A percentile compares a stretch with the other conserved stretches of the same genome.
phyloP scores from a whole-genome alignment of 2,329 filamentous ascomycete species.

The Fusarium sp. region DNA sequence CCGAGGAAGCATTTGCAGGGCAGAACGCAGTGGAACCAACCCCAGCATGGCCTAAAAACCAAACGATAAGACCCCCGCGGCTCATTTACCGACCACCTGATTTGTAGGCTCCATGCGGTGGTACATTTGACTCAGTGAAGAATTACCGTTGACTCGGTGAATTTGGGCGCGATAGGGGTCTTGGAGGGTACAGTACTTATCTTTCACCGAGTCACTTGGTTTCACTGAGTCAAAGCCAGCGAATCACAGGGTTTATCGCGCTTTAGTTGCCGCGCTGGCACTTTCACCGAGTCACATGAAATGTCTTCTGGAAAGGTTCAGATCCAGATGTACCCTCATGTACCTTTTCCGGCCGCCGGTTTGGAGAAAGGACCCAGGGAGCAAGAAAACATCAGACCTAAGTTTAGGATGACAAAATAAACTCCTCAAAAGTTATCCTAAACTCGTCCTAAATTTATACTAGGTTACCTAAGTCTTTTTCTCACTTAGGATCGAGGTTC shows the following conservation, averaged over 20 bases:
- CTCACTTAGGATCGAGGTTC: background rate
- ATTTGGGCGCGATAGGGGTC: constrained; percentile 3
- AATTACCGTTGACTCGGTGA: constrained; percentile 24
- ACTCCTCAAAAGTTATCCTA: background rate
- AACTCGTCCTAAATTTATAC: background rate
- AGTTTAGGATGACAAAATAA: background rate
- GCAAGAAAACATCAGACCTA: background rate
- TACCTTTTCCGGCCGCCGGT: constrained; percentile 30
- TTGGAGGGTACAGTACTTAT: background rate
- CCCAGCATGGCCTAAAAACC: background rate
- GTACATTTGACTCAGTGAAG: constrained; percentile 30
- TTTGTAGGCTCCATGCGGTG: background rate
- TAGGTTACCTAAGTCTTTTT: background rate
- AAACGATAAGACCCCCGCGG: constrained; percentile 22
- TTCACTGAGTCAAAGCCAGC: constrained; percentile 34
- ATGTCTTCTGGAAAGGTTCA: background rate
- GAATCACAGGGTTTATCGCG: constrained; percentile 20
- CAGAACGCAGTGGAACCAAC: background rate
- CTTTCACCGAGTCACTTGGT: constrained; percentile 34
- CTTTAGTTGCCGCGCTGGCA: constrained; percentile 21
- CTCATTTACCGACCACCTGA: constrained; percentile 24
- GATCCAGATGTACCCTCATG: constrained; percentile 18
- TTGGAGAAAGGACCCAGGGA: background rate
- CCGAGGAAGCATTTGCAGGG: constrained; percentile 9
- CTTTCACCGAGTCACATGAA: constrained; percentile 24